Base-by-base conservation (phyloP, 2,329 filamentous ascomycete species). In the Xylaria sp. region DNA sequence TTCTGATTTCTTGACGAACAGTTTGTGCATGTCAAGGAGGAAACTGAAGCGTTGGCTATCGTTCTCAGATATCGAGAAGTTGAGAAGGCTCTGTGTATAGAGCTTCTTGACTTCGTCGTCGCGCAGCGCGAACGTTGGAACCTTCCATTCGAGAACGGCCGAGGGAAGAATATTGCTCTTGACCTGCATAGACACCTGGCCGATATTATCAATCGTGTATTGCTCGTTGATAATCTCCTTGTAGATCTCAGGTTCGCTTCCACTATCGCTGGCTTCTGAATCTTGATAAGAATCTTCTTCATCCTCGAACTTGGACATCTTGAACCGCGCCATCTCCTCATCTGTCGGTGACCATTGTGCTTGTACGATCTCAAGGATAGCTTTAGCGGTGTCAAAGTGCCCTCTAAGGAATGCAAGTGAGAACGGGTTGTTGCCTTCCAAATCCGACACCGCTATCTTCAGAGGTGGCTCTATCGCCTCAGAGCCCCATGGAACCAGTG, bases 121-220 rank as follows among this genome's bases (percentile, higher is more conserved):
- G 5, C 74, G 65, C 12, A 77, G 54, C 12, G 66, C 62, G 57
- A 80, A 77, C 1, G 74, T 74, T 7, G 75, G 70, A 15, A 76
- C 79, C 1, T 1, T 1, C 73, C 75, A 80, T 4, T 72, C 67
- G 4, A 93, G 74, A 59, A 91, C 74, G 0, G 74, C 66, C 1
- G 84, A 71, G 1, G 92, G 88, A 37, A 81, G 82, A 8, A 83
- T 76, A 15, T 80, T 77, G 60, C 89, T 91, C 72, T 91, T 88
- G 61, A 92, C 89, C 58, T 89, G 82, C 71, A 84, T 88, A 0
- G 85, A 86, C 3, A 90, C 80, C 66, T 91, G 84, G 0, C 90
- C 90, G 60, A 95, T 82, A 68, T 92, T 87, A 15, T 95, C 90
- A 55, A 94, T 84, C 0, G 92, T 95, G 73, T 91, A 92, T 37